Evolutionary conservation across 129 eudicot species (phyloP), one percentile per base, ranked within the genome.

Genomic region (Silybum marianum): DNA sequence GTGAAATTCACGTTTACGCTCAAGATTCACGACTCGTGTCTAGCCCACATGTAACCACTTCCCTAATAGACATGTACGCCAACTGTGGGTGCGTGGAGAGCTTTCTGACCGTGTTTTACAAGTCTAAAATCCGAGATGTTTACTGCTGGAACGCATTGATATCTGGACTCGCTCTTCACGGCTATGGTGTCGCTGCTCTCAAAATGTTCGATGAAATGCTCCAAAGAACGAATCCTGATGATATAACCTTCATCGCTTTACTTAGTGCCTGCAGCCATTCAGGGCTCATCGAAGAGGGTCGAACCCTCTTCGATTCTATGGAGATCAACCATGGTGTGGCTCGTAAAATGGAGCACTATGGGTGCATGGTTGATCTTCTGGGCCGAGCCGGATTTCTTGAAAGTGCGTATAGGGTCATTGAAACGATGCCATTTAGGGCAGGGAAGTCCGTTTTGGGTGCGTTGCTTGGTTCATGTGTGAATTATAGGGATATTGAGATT

Each of bases 181-280:
- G 91, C 34, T 72, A 83, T 21, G 89, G 81, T 44, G 19, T 51
- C 26, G 86, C 60, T 6, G 89, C 93, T 0, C 75, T 90, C 30
- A 77, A 85, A 62, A 54, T 80, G 32, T 87, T 80, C 22, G 70
- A 83, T 28, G 75, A 72, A 36, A 87, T 90, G 91, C 40, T 32
- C 0, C 71, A 14, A 36, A 46, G 80, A 30, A 34, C 78, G n/a
- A 81, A 22, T 13, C 91, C 89, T 4, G 91, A 90, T 26, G 90
- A 78, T 67, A 77, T 90, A 51, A 90, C 89, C 44, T 88, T 90
- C 63, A 69, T 83, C n/a, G 89, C 78, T 44, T 72, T 88, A 79
- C 88, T 90, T 16, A 83, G 73, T 79, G 91, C 91, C 0, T 90
- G 94, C 66, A 88, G 83, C 79, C 94, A 88, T 79, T 83, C 91